These are phyloP conservation scores for Lepidium africanum DNA, from an alignment of 345 rosid species.

Conservation along the genomic window DNA sequence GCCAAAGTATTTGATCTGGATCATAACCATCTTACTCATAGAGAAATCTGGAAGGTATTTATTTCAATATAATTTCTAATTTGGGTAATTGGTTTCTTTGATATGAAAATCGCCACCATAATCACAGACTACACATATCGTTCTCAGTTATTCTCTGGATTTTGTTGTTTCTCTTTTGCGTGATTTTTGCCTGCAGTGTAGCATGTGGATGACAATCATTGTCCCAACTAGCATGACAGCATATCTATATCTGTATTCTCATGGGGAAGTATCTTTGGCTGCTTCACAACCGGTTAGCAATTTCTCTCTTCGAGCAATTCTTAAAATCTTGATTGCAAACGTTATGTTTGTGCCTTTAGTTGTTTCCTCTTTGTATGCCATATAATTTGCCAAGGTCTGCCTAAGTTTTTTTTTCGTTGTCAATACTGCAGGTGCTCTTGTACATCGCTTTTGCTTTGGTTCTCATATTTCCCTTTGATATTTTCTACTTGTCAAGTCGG, in stretches of 20 bases:
- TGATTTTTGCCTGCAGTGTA: slow-evolving; percentile 56
- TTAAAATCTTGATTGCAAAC: not conserved
- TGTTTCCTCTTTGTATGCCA: not conserved
- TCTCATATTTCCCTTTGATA: slow-evolving; percentile 89
- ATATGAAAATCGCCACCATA: not conserved
- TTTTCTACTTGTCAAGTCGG: slow-evolving; percentile 79
- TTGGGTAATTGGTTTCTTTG: not conserved
- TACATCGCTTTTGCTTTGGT: slow-evolving; percentile 68
- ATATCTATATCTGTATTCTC: slow-evolving; percentile 89
- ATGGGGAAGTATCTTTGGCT: slow-evolving; percentile 94
- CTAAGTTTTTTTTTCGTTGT: slow-evolving; percentile 2
- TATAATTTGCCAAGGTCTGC: not conserved
- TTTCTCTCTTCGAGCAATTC: not conserved
- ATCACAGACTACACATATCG: not conserved
- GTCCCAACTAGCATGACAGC: slow-evolving; percentile 98
- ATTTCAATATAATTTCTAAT: not conserved
- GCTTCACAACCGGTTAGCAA: slow-evolving; percentile 97
- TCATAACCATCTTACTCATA: slow-evolving; percentile 81
- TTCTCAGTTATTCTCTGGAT: slow-evolving; percentile 1
- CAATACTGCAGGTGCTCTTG: slow-evolving; percentile 62
- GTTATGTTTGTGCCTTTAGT: not conserved
- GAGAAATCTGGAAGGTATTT: slow-evolving; percentile 95
- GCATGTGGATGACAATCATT: slow-evolving; percentile 88
- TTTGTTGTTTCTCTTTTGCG: slow-evolving; percentile 16
- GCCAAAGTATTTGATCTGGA: slow-evolving; percentile 84